Percentiles rank a stretch among this genome's conserved stretches.
These are phyloP conservation scores for Chlorella sp. DNA, from an alignment of 139 green algal species.

Conservation along the genomic window DNA sequence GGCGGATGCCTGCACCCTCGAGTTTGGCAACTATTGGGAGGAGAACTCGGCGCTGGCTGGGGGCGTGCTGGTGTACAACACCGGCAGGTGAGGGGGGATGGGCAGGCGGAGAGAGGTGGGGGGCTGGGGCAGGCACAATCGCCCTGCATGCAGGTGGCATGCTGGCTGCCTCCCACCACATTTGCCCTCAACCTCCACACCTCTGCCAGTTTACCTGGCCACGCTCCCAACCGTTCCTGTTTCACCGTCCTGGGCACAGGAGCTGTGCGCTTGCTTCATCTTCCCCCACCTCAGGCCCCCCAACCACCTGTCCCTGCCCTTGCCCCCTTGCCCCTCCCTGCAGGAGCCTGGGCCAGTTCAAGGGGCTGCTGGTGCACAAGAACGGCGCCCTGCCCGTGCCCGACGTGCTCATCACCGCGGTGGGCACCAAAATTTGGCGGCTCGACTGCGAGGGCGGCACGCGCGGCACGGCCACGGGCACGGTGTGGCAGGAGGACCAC, in stretches of 20 bases:
- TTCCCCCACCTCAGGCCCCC: neutral
- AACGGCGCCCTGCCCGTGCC: slow-evolving; percentile 75
- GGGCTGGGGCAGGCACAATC: neutral
- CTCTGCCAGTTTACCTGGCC: too few species aligned
- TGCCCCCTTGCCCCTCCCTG: neutral
- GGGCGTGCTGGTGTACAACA: slow-evolving; percentile 88
- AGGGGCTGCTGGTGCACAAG: slow-evolving; percentile 74
- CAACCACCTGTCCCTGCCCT: neutral
- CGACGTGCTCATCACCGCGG: slow-evolving; percentile 86
- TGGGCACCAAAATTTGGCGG: slow-evolving; percentile 90
- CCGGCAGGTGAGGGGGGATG: slow-evolving; percentile 62
- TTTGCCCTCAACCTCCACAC: too few species aligned
- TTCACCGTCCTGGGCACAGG: too few species aligned
- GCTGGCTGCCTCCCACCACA: neutral
- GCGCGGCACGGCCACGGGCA: slow-evolving; percentile 56
- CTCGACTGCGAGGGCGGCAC: slow-evolving; percentile 60
- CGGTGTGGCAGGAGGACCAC: slow-evolving; percentile 82
- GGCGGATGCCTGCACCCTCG: slow-evolving; percentile 49
- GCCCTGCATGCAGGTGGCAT: neutral
- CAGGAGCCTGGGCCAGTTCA: slow-evolving; percentile 76
- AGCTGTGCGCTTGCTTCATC: too few species aligned
- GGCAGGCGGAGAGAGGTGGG: neutral
- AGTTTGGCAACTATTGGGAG: slow-evolving; percentile 86
- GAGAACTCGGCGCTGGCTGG: slow-evolving; percentile 67
- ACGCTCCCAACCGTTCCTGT: too few species aligned